Percentiles rank a stretch among this genome's conserved stretches.
Evolutionary conservation across 257 asterid species (phyloP).

Genomic region (Ilex asprella): DNA sequence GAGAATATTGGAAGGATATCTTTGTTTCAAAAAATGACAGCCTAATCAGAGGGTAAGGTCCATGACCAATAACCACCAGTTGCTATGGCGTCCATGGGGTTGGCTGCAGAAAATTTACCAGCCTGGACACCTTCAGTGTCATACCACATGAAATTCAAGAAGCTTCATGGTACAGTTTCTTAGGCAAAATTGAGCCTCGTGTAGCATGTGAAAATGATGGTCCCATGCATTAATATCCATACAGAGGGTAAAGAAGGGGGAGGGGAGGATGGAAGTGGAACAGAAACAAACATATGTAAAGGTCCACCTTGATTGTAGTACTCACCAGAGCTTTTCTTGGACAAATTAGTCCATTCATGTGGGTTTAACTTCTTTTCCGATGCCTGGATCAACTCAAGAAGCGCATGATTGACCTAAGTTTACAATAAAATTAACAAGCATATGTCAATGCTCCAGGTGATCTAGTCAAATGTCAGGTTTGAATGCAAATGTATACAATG

Average conservation of each 20-base stretch:
- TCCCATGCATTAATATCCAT: no score
- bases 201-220: no score
- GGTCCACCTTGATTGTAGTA: background rate
- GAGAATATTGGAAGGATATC: background rate
- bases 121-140: no score
- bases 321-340: constrained; percentile 61
- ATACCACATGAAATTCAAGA: no score
- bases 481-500: no score
- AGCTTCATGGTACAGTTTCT: no score
- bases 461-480: no score
- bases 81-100: background rate
- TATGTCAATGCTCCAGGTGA: no score
- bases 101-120: background rate
- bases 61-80: background rate
- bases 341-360: constrained; percentile 80
- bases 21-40: no score
- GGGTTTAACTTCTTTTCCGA: constrained; percentile 38
- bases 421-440: background rate
- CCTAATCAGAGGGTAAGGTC: background rate
- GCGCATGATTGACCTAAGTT: constrained; percentile 78
- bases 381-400: constrained; percentile 65
- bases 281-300: no score
- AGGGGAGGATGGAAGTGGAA: background rate
- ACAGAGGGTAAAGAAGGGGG: background rate
- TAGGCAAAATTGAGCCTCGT: no score